A percentile compares a stretch with the other conserved stretches of the same genome.
These are phyloP conservation scores for Salix suchowensis DNA, from an alignment of 345 rosid genomes.

Conservation along the genomic window DNA sequence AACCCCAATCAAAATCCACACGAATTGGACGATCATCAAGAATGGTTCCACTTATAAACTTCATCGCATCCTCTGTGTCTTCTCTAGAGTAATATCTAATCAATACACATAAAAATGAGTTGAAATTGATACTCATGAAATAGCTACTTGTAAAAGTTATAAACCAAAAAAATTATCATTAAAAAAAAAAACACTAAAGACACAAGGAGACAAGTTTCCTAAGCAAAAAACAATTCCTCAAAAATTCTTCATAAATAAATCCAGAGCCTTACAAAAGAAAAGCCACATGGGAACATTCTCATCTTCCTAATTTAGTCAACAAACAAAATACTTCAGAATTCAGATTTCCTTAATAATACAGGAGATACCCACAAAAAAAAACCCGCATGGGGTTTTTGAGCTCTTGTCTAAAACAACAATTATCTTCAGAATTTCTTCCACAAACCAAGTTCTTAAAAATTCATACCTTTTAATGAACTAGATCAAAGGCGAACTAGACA, in stretches of 20 bases:
- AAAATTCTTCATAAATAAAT: neutral
- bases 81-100: slow-evolving; percentile 89
- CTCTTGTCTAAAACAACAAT: neutral
- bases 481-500: neutral
- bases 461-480: neutral
- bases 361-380: neutral
- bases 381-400: neutral
- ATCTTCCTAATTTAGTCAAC: neutral
- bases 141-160: neutral
- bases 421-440: neutral
- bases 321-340: neutral
- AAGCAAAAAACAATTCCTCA: neutral
- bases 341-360: neutral
- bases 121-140: neutral
- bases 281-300: neutral
- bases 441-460: neutral
- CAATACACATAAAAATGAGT: neutral
- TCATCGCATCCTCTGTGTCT: slow-evolving; percentile 93
- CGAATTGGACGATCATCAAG: slow-evolving; percentile 98
- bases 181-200: neutral
- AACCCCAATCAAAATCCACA: slow-evolving; percentile 99
- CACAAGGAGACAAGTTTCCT: neutral
- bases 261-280: neutral
- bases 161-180: neutral
- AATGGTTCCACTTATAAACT: slow-evolving; percentile 89